Conservation (phyloP, 2,329 filamentous ascomycete species). For the Verticillium dahliae region DNA sequence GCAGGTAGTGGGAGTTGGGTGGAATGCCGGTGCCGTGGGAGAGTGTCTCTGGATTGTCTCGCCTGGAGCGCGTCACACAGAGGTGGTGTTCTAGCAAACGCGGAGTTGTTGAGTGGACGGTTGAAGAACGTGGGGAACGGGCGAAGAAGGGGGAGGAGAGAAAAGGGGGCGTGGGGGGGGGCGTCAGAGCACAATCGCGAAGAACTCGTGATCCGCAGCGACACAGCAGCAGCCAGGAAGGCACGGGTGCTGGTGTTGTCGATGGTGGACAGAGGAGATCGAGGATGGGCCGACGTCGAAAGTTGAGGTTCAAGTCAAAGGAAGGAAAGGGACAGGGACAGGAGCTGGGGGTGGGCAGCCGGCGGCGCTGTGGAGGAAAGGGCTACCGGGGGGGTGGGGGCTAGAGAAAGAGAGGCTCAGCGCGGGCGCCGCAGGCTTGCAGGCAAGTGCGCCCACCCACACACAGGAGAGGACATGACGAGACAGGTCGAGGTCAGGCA, state of each 20-base stretch:
- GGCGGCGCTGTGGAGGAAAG: background rate
- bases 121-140: background rate
- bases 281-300: background rate
- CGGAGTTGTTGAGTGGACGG: background rate
- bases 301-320: background rate
- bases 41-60: constrained; percentile 11
- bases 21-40: constrained; percentile 1
- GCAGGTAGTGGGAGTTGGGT: background rate
- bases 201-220: background rate
- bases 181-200: background rate
- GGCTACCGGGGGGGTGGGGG: background rate
- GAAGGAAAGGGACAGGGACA: background rate
- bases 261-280: background rate
- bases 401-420: background rate
- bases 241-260: background rate
- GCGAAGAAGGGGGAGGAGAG: background rate
- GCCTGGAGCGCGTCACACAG: constrained; percentile 10
- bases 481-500: background rate
- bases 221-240: background rate
- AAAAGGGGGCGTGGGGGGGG: background rate
- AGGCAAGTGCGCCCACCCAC: background rate
- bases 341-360: background rate
- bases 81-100: background rate
- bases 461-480: background rate
- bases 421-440: background rate